Percentiles rank a stretch among this genome's conserved stretches.
Conservation (phyloP, 2,329 filamentous ascomycete genomes). For the Verticillium alfalfae region DNA sequence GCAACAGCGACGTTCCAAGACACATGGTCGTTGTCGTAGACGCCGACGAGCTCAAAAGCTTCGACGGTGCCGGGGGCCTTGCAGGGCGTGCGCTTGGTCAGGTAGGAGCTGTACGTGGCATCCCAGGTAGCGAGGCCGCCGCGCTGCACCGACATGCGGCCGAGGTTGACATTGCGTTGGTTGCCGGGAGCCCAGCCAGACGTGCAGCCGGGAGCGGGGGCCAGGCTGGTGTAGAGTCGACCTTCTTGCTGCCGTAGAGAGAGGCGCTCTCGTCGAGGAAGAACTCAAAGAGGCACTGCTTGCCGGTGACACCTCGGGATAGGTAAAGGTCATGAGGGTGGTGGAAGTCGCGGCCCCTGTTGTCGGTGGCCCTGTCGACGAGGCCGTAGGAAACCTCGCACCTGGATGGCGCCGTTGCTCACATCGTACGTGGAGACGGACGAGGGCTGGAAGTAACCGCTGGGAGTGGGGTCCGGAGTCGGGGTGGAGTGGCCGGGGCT, state of each 20-base stretch:
- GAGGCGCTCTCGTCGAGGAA: conserved; percentile 12
- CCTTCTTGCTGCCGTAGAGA: conserved; percentile 14
- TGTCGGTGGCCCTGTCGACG: conserved; percentile 14
- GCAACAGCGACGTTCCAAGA: conserved; percentile 5
- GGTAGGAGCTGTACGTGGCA: conserved; percentile 7
- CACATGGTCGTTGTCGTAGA: conserved; percentile 9
- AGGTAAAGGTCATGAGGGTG: conserved; percentile 21
- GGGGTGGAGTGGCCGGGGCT: background rate
- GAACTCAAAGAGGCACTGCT: conserved; percentile 20
- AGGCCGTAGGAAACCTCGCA: conserved; percentile 5
- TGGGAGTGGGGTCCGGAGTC: background rate
- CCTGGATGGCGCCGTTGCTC: conserved; percentile 14
- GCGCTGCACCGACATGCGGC: conserved; percentile 2
- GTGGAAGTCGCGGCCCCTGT: conserved; percentile 19
- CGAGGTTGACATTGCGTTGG: conserved; percentile 15
- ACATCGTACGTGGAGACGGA: conserved; percentile 16
- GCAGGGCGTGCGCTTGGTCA: conserved; percentile 9
- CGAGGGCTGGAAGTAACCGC: conserved; percentile 15
- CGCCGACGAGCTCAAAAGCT: conserved; percentile 10
- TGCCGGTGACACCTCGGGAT: conserved; percentile 13
- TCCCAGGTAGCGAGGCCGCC: conserved; percentile 8
- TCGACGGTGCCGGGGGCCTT: conserved; percentile 8
- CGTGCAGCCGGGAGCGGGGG: conserved; percentile 14
- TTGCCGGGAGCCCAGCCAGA: conserved; percentile 17
- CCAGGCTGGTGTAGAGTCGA: conserved; percentile 20